Base-by-base conservation (phyloP, 768 basidiomycete species). In the Exsudoporus frostii region DNA sequence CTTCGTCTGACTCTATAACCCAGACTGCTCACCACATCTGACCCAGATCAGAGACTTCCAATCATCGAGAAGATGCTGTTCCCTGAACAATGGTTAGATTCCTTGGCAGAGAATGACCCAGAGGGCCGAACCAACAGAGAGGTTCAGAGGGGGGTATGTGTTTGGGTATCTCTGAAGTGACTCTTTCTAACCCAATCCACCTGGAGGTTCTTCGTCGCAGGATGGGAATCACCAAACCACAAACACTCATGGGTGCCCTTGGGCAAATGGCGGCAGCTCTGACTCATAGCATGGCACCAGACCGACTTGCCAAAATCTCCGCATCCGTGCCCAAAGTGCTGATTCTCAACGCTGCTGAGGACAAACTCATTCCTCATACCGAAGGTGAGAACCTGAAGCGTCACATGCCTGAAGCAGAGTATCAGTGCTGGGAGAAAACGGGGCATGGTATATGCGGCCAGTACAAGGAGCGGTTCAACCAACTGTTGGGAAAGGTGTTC, bases 251-350 rank as follows among this genome's bases (percentile, higher is more conserved):
- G 17, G 90, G 90, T 0, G 70, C 79, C 25, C 51, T 92, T 15
- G 89, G 86, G 11, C 92, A 93, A 66, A 83, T 88, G 81, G 74
- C 72, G 14, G 88, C 90, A 1, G 83, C 62, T 0, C 56, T 88
- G 1, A 86, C 84, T 0, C 89, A 92, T 63, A 62, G 76, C 48
- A 82, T 90, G 58, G 62, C 71, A 5, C 67, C 77, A 0, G 73
- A 74, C 0, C 75, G 79, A 5, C 74, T 87, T 19, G 67, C 69
- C 13, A 63, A 54, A 33, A 79, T 89, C 41, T 80, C 82, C 0
- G 63, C 67, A 0, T 71, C 73, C 4, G 79, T 91, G 20, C 84
- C 88, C 11, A 89, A 88, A 63, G 76, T 90, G 8, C 60, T 76
- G 29, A 83, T 81, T 33, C 62, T 90, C n/a, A 86, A 85, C 0